A percentile compares a stretch with the other conserved stretches of the same genome.
Evolutionary conservation across 2,329 filamentous ascomycete genomes (phyloP).

Genomic region (Xylogone sp.): DNA sequence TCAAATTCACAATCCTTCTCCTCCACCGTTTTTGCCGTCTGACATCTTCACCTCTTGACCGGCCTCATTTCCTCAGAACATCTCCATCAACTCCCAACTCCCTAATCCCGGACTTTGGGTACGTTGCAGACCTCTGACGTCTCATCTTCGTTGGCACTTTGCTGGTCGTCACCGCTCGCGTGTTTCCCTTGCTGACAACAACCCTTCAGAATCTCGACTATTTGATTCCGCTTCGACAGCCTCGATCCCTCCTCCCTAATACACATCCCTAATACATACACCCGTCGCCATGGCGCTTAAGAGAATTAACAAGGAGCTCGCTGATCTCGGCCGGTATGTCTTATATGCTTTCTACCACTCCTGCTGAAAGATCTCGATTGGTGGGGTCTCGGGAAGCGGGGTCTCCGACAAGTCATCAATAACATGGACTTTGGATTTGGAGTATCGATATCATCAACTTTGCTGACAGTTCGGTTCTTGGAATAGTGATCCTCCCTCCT

Average conservation of each 20-base stretch:
- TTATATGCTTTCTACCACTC: conserved; percentile 14
- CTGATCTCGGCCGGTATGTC: conserved; percentile 81
- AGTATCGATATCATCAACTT: conserved; percentile 6
- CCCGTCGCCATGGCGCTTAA: conserved; percentile 70
- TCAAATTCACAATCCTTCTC: neutral
- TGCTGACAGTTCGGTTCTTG: conserved; percentile 17
- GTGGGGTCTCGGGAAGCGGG: conserved; percentile 25
- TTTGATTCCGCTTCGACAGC: conserved; percentile 9
- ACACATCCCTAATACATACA: conserved; percentile 17
- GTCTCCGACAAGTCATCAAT: conserved; percentile 29
- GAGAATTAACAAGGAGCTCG: conserved; percentile 92
- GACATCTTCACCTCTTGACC: neutral
- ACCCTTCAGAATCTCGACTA: neutral
- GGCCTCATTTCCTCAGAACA: neutral
- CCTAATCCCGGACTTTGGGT: neutral
- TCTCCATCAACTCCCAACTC: neutral
- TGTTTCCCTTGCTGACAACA: neutral
- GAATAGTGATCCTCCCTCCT: conserved; percentile 90
- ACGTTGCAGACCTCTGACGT: neutral
- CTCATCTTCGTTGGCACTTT: neutral
- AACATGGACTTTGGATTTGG: conserved; percentile 15
- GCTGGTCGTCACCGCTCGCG: neutral
- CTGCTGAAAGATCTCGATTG: conserved; percentile 18
- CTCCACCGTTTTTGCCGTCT: neutral
- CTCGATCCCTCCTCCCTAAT: conserved; percentile 30